These are phyloP conservation scores for Cicer cuneatum DNA, from an alignment of 306 rosid species.

Conservation along the genomic window DNA sequence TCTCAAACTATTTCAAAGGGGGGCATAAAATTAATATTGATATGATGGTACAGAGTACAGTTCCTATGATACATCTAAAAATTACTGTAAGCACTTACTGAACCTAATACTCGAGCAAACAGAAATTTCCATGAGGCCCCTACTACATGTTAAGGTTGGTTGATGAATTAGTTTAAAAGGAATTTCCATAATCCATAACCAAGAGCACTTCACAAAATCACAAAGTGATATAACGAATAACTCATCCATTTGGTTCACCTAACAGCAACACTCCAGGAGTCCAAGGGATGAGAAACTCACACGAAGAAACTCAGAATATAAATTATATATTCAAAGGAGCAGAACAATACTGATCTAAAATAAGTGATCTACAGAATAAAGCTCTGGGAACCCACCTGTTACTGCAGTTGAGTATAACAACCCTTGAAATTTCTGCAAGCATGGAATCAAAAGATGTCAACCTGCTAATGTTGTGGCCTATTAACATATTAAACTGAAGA, in stretches of 20 bases:
- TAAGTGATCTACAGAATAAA: slow-evolving; percentile 14
- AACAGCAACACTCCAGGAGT: slow-evolving; percentile 16
- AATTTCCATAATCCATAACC: slow-evolving; percentile 5
- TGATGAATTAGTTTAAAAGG: neutral
- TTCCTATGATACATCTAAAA: neutral
- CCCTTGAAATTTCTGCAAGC: slow-evolving; percentile 75
- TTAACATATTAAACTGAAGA: neutral
- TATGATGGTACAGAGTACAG: neutral
- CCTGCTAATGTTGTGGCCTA: slow-evolving; percentile 5
- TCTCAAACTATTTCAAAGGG: neutral
- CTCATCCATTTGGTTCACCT: slow-evolving; percentile 31
- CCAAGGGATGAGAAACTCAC: slow-evolving; percentile 14
- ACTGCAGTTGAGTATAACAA: slow-evolving; percentile 61
- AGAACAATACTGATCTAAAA: neutral
- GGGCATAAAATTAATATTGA: neutral
- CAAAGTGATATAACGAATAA: slow-evolving; percentile 1
- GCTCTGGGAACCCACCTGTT: slow-evolving; percentile 57
- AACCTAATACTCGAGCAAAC: slow-evolving; percentile 10
- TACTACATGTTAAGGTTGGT: slow-evolving; percentile 2
- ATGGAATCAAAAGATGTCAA: slow-evolving; percentile 43
- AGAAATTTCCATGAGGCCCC: neutral
- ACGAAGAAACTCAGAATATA: neutral
- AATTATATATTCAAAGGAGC: neutral
- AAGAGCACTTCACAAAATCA: slow-evolving; percentile 24
- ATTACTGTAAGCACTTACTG: neutral